Conservation (phyloP, 2,329 filamentous ascomycete genomes). For the Xylariaceae sp. region DNA sequence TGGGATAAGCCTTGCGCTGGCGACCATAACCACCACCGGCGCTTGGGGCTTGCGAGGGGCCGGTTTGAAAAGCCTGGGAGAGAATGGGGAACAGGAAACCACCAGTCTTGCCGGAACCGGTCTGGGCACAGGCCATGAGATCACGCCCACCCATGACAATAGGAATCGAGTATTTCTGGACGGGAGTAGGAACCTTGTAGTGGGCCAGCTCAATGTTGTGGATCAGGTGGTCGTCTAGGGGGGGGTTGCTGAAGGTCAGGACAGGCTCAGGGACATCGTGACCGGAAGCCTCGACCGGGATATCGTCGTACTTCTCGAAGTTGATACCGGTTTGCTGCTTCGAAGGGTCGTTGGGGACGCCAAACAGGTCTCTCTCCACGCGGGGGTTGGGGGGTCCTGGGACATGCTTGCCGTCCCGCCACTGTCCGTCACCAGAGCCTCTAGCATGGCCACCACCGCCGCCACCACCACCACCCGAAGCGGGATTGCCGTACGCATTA, state of each 20-base stretch:
- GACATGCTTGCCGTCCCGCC: constrained; percentile 95
- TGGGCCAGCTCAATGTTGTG: constrained; percentile 88
- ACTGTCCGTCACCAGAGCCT: constrained; percentile 90
- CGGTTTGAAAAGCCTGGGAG: constrained; percentile 90
- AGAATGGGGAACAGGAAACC: constrained; percentile 99
- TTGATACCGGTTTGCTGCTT: constrained; percentile 99
- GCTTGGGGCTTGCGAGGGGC: constrained; percentile 64
- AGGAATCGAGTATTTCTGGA: constrained; percentile 98
- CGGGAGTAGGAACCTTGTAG: constrained; percentile 93
- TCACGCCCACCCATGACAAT: constrained; percentile 98
- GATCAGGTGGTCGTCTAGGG: constrained; percentile 88
- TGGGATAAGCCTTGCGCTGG: constrained; percentile 96
- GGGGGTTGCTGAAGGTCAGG: constrained; percentile 84
- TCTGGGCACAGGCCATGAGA: constrained; percentile 99
- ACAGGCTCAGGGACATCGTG: constrained; percentile 90
- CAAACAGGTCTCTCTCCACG: constrained; percentile 92
- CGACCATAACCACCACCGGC: constrained; percentile 70
- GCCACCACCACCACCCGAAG: constrained; percentile 36
- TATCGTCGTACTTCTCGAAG: constrained; percentile 99
- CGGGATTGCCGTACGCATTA: constrained; percentile 52
- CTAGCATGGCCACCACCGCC: constrained; percentile 51
- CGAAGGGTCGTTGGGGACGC: constrained; percentile 78
- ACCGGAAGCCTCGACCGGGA: constrained; percentile 94
- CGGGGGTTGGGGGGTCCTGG: constrained; percentile 82
- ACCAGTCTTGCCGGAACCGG: constrained; percentile 98